Evolutionary conservation across 2,329 filamentous ascomycete genomes (phyloP), one percentile per base, ranked within the genome.

Genomic region (Phaeosphaeriaceae sp.): DNA sequence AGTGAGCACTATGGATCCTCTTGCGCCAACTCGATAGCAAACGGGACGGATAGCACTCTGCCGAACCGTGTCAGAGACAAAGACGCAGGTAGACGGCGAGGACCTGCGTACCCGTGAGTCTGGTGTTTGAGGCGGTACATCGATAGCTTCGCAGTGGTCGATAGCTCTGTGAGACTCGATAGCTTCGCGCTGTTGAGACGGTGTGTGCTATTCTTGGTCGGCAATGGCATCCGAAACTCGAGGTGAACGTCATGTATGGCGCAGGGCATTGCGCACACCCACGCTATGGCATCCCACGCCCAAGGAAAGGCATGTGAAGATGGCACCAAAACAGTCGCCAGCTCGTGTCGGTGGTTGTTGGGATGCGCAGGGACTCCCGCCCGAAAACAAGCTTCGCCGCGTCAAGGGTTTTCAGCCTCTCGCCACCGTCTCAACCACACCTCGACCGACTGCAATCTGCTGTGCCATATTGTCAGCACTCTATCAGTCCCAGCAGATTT

Each of bases 341-440:
- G 59, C 54, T 59, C 56, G 64, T 60, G 57, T 60, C 60, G 60
- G 35, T 55, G 60, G 60, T 59, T 66, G 68, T 70, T 71, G 68
- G 35, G 35, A 67, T 60, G 61, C 61, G 64, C 63, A 60, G 42
- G 59, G 56, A 49, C 55, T 59, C 51, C 58, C 54, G 52, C 54
- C n/a, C 47, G 49, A 52, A 67, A 64, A 66, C 65, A 71, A 71
- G 68, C 68, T 40, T 40, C 15, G 35, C 15, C 17, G 35, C 35
- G 30, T 17, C 35, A 40, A 40, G 35, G 35, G 68, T 69, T 70
- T 67, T 71, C 64, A 70, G 69, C 69, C 69, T 66, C 69, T 52
- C 60, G 68, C 68, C 67, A 69, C 64, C 59, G 58, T 49, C 52
- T 49, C 51, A 60, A 67, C 60, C 59, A 62, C 67, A 15, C 56